Conservation (phyloP, 2,329 filamentous ascomycete genomes). For the Aspergillus sp. region DNA sequence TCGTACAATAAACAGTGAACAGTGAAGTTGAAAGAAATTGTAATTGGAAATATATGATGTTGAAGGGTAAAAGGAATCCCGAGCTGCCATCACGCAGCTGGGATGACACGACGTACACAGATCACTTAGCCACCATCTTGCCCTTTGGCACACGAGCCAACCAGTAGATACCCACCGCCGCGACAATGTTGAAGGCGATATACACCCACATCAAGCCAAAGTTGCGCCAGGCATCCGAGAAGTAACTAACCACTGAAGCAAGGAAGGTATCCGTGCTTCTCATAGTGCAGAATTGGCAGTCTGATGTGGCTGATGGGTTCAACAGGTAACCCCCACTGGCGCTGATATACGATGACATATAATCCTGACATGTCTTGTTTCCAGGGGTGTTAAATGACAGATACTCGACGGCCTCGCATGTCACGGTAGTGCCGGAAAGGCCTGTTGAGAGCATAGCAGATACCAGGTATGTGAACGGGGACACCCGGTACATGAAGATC, state of each 20-base stretch:
- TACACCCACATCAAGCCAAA: constrained; percentile 70
- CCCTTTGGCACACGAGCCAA: constrained; percentile 56
- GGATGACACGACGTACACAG: no score
- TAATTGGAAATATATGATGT: neutral
- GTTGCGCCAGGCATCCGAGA: constrained; percentile 62
- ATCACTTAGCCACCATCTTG: constrained; percentile 17
- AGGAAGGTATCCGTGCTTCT: constrained; percentile 52
- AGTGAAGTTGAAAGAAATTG: neutral
- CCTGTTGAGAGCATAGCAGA: constrained; percentile 46
- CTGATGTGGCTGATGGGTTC: constrained; percentile 45
- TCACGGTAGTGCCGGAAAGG: constrained; percentile 28
- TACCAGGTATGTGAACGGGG: constrained; percentile 64
- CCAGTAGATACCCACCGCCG: constrained; percentile 63
- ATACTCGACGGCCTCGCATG: constrained; percentile 34
- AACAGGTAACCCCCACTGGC: constrained; percentile 44
- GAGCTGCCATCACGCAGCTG: no score
- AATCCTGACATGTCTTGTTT: constrained; percentile 61
- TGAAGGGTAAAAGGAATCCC: neutral
- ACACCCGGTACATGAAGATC: constrained; percentile 74
- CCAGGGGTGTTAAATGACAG: constrained; percentile 51
- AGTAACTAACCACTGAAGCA: constrained; percentile 42
- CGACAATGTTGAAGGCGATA: constrained; percentile 62
- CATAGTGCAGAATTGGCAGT: constrained; percentile 54
- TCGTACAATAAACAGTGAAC: neutral
- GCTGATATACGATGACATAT: constrained; percentile 46